Evolutionary conservation across 129 eudicot genomes (phyloP).

Genomic region (Calendula officinalis): DNA sequence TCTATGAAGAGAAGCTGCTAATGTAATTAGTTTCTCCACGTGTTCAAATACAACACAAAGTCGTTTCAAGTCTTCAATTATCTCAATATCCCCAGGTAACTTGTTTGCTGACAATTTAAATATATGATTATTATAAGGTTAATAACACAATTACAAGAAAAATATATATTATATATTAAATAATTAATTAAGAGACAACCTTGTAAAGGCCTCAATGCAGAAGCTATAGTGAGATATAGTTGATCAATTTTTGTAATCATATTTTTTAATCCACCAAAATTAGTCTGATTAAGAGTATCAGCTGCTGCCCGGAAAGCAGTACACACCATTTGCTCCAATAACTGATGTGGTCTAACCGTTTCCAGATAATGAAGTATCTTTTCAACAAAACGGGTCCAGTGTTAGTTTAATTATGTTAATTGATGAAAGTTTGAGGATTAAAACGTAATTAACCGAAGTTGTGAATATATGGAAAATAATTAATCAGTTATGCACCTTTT

Average conservation of each 20-base stretch:
- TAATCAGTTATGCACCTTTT: slow-evolving; percentile 52
- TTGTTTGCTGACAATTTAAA: slow-evolving; percentile 49
- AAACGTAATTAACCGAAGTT: neutral
- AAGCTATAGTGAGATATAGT: slow-evolving; percentile 63
- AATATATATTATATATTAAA: neutral
- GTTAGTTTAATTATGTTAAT: neutral
- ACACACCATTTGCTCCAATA: slow-evolving; percentile 92
- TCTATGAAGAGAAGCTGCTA: slow-evolving; percentile 84
- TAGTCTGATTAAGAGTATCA: slow-evolving; percentile 70
- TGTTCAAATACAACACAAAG: slow-evolving; percentile 71
- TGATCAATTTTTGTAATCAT: slow-evolving; percentile 72
- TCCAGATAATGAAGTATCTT: slow-evolving; percentile 95
- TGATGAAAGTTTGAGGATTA: neutral
- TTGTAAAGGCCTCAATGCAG: slow-evolving; percentile 59
- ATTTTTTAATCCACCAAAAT: slow-evolving; percentile 62
- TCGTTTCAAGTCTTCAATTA: slow-evolving; percentile 60
- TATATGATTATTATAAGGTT: slow-evolving; percentile 10
- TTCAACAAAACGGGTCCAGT: neutral
- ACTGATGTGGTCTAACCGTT: slow-evolving; percentile 67
- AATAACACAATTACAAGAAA: slow-evolving; percentile 2
- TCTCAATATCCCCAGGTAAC: slow-evolving; percentile 45
- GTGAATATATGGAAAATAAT: neutral
- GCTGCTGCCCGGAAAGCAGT: slow-evolving; percentile 85
- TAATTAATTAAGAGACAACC: slow-evolving; percentile 29
- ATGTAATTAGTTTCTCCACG: slow-evolving; percentile 54